Percentiles rank a stretch among this genome's conserved stretches.
These are phyloP conservation scores for Peniophora sp. DNA, from an alignment of 1,284 basidiomycete genomes.

Conservation along the genomic window DNA sequence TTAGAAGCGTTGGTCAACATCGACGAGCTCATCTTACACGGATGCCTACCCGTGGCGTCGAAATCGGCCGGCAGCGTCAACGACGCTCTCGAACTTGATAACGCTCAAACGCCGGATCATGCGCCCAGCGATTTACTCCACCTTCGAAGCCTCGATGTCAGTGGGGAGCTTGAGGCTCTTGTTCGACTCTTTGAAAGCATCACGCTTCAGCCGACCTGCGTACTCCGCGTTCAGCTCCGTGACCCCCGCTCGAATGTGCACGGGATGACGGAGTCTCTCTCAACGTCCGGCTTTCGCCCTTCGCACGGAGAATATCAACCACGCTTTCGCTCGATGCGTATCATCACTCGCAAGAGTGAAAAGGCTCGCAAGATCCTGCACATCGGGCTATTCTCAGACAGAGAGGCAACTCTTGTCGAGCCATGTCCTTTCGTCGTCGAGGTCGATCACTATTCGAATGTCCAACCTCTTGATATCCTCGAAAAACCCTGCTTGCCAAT, in stretches of 20 bases:
- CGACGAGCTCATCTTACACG: not conserved
- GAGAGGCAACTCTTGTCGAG: not conserved
- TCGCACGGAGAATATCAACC: not conserved
- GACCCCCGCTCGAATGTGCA: not conserved
- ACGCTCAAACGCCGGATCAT: too few relatives aligned
- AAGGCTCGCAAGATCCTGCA: not conserved
- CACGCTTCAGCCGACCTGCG: not conserved
- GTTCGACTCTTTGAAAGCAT: not conserved
- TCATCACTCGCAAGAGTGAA: not conserved
- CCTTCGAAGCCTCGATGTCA: not conserved
- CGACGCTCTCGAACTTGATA: too few relatives aligned
- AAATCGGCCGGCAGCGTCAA: not conserved
- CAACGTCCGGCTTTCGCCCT: not conserved
- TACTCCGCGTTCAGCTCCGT: not conserved
- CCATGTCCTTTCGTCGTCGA: not conserved
- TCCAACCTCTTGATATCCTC: not conserved
- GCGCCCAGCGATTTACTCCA: not conserved
- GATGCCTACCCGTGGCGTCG: not conserved
- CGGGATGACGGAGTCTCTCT: not conserved
- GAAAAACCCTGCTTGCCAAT: not conserved
- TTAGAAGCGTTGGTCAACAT: not conserved
- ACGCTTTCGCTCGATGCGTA: not conserved
- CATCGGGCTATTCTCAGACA: not conserved
- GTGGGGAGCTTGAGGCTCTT: not conserved
- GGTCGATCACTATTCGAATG: not conserved